Evolutionary conservation across 495 filamentous ascomycete species (phyloP), one percentile per base, ranked within the genome.

Genomic region (Bombardia bombarda): DNA sequence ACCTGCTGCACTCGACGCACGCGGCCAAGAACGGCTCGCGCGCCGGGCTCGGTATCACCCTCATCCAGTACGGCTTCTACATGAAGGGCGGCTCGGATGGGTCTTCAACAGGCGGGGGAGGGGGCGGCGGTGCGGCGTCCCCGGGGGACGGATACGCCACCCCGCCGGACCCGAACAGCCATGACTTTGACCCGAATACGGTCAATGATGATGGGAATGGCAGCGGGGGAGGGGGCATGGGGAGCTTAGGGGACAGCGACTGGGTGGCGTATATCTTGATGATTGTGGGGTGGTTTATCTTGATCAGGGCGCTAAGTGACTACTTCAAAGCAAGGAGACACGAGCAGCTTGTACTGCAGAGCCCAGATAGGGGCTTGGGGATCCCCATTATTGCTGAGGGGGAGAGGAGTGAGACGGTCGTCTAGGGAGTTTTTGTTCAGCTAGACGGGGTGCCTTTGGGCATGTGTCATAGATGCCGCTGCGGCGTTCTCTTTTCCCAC

Each of bases 271-370:
- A 97, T 56, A 61, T 84, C 8, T 64, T 98, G 44, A 98, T 98
- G 92, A 85, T 98, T 62, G 83, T 96, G 12, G 92, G 92, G 3
- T 98, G 92, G 92, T 97, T 97, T 51, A 87, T 98, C 39, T 65
- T 98, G 40, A 97, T 98, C 47, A 75, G 86, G 55, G 78, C 87
- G 12, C 82, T 95, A 36, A 86, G 82, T 56, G 88, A 96, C 55
- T 97, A 88, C 60, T 63, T 97, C 35, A 80, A 78, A 43, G 90
- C 87, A 33, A 72, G 90, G 56, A 77, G 84, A 54, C 93, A 95
- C 60, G 90, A 97, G 68, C 84, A 89, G 56, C 70, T 98, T 33
- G 87, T 98, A 7, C 60, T 96, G 50, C 88, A 94, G 60, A 96
- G 90, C 60, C 92, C 93, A 5, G 92, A 95, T 49, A 76, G 92